Evolutionary conservation across 2,329 filamentous ascomycete genomes (phyloP).

Genomic region (Truncatella angustata): DNA sequence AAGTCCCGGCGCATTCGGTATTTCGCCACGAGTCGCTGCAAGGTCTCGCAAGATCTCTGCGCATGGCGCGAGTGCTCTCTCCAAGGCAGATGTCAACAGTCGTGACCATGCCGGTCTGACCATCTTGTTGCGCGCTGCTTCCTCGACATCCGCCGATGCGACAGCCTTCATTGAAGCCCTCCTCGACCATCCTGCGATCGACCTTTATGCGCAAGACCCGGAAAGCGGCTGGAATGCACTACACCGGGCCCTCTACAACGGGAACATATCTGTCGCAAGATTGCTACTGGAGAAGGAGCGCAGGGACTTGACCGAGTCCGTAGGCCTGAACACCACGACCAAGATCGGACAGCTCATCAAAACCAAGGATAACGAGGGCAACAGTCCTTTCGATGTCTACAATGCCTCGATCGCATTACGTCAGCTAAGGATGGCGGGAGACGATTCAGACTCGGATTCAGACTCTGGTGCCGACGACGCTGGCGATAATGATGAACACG

Average conservation of each 20-base stretch:
- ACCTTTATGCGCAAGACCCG: constrained; percentile 81
- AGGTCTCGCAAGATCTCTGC: constrained; percentile 56
- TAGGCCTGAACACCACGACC: constrained; percentile 54
- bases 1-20: constrained; percentile 40
- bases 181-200: constrained; percentile 76
- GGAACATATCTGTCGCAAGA: constrained; percentile 83
- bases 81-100: constrained; percentile 74
- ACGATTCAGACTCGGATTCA: constrained; percentile 39
- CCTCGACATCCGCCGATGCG: constrained; percentile 68
- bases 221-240: constrained; percentile 97
- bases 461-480: constrained; percentile 57
- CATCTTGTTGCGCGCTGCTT: constrained; percentile 79
- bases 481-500: constrained; percentile 24
- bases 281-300: constrained; percentile 77
- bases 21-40: constrained; percentile 46
- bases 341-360: constrained; percentile 79
- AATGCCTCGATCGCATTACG: constrained; percentile 80
- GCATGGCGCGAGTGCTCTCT: constrained; percentile 40
- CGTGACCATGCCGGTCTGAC: constrained; percentile 81
- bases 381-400: constrained; percentile 92
- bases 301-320: constrained; percentile 59
- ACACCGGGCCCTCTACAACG: constrained; percentile 85
- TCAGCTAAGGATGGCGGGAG: constrained; percentile 48
- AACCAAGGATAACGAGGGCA: constrained; percentile 92
- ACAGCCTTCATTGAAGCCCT: constrained; percentile 74